A percentile compares a stretch with the other conserved stretches of the same genome.
Evolutionary conservation across 2,329 filamentous ascomycete genomes (phyloP).

Genomic region (Beauveria medogensis): DNA sequence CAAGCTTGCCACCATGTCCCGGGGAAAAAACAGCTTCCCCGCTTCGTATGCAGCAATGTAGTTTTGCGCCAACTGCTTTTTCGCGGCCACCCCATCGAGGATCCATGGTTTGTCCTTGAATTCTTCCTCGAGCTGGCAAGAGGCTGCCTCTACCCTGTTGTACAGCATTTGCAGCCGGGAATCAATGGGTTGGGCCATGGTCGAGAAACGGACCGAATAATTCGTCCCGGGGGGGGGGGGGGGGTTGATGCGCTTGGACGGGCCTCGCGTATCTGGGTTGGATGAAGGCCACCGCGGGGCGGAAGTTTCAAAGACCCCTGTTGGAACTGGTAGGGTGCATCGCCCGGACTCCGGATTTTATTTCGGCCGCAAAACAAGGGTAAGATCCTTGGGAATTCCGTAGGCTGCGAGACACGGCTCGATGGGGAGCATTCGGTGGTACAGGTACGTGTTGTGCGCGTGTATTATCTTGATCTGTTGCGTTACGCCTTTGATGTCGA

Average conservation of each 20-base stretch:
- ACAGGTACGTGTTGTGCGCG: no score
- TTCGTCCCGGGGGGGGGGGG: no score
- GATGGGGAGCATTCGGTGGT: neutral
- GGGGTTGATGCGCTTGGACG: no score
- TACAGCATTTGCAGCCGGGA: neutral
- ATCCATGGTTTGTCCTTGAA: neutral
- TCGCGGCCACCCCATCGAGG: neutral
- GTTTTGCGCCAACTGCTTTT: neutral
- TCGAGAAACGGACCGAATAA: no score
- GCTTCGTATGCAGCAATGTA: neutral
- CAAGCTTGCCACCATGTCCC: neutral
- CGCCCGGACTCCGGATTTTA: neutral
- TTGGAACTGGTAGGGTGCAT: no score
- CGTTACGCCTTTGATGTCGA: neutral
- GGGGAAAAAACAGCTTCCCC: neutral
- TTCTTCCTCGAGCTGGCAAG: neutral
- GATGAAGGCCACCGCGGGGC: no score
- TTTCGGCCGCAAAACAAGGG: neutral
- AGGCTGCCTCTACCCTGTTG: neutral
- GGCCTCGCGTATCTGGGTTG: no score
- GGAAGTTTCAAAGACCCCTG: neutral
- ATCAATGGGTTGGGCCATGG: neutral
- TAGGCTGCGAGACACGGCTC: neutral
- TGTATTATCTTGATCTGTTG: no score
- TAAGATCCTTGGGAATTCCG: neutral